Base-by-base conservation (phyloP, 176 grass and related monocot genomes). In the Pharus latifolius region DNA sequence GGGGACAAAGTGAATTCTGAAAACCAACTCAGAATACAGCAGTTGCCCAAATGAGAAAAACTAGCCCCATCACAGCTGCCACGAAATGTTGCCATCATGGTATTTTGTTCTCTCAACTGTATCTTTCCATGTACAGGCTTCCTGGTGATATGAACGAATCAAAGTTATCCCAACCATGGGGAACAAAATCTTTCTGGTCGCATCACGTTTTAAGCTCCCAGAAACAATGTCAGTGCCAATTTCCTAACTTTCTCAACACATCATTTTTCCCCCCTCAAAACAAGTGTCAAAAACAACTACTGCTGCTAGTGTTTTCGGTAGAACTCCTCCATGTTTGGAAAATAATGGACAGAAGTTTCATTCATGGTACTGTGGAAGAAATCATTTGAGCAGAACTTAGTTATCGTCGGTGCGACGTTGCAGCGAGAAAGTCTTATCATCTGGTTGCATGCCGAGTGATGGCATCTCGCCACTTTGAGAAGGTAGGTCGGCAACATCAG, bases 401-500 rank as follows among this genome's bases (percentile, higher is more conserved):
- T 28, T 13, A 26, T 66, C 38, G 70, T 42, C 60, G 3, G 53
- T 63, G 37, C 2, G 26, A 45, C 38, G 38, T 40, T 85, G 83
- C 25, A 80, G 56, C 0, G 83, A 43, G 64, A 85, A 85, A 8
- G 10, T 48, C 9, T n/a, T 69, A 13, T 10, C 64, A 57, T 64
- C 83, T 31, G 8, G 8, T 30, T 46, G 62, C 0, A 24, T 8
- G 15, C 34, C 29, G 0, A 72, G 60, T 30, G 70, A 18, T n/a
- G 70, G 70, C 56, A 62, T 69, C 62, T 3, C 38, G 10, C 46
- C 74, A 2, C 61, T 47, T n/a, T 67, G 38, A 50, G 45, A 76
- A 69, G 71, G 26, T 8, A 27, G 32, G 10, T 40, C 37, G 16
- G 52, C 33, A 27, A 33, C 26, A 19, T 1, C 26, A 1, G 5